These are phyloP conservation scores for Lipomyces chichibuensis DNA, from an alignment of 805 yeast genomes.

Conservation along the genomic window DNA sequence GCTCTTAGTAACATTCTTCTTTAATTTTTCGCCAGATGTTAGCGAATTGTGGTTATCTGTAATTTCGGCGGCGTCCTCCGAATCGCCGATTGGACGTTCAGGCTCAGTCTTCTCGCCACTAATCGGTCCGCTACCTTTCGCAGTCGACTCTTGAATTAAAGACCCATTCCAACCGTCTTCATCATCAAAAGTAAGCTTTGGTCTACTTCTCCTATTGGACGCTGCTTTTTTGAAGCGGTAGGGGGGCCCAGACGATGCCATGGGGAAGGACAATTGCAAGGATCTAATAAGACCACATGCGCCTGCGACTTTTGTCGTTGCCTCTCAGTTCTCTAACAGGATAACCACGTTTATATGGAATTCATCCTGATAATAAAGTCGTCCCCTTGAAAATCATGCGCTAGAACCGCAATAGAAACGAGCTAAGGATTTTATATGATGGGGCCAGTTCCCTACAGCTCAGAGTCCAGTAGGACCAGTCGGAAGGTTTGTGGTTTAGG, in stretches of 20 bases:
- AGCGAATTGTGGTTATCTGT: neutral
- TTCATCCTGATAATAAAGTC: neutral
- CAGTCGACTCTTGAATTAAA: neutral
- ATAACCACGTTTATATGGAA: neutral
- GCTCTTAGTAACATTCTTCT: neutral
- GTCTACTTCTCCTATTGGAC: slow-evolving; percentile 22
- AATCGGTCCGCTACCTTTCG: neutral
- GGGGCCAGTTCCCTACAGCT: neutral
- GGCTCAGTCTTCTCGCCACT: neutral
- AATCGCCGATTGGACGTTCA: neutral
- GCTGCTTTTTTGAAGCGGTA: slow-evolving; percentile 21
- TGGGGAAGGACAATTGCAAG: neutral
- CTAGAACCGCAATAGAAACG: neutral
- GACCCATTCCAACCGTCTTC: slow-evolving; percentile 12
- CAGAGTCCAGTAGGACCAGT: neutral
- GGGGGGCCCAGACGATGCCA: slow-evolving; percentile 11
- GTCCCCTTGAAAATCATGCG: neutral
- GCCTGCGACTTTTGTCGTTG: neutral
- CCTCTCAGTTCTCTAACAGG: neutral
- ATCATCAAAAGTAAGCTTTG: slow-evolving; percentile 20
- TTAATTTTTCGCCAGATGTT: neutral
- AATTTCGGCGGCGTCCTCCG: neutral
- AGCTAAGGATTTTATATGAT: too few relatives aligned
- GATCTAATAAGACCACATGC: neutral
- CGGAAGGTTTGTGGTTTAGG: neutral